Base-by-base conservation (phyloP, 2,329 filamentous ascomycete genomes). In the Epichloe aotearoae region DNA sequence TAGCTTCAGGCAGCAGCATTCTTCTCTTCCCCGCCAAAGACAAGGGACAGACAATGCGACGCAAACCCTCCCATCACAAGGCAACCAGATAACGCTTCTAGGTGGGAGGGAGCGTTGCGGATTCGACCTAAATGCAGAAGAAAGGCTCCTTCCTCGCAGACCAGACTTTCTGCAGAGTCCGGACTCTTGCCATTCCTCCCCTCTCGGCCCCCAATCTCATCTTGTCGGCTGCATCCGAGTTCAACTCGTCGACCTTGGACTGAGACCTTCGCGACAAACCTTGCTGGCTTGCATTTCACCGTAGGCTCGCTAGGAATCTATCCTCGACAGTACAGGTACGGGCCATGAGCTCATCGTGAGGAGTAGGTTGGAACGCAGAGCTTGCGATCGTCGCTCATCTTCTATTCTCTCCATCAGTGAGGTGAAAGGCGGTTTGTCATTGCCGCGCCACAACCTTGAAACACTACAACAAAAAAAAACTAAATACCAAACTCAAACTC, bases 1-100 rank as follows among this genome's bases (percentile, higher is more conserved):
- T n/a, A n/a, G 5, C 23, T 50, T 47, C 49, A 56, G 54, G 54
- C 54, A 56, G 53, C 54, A 56, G 53, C 53, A 54, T 56, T 56
- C 49, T 43, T 2, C 11, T 17, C 36, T 47, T 47, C 49, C 44
- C 49, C 49, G 36, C 42, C 14, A 17, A n/a, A 39, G 30, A 48
- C 38, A 41, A 33, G 48, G 20, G 17, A 30, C 26, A 39, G 30
- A 41, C 26, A 30, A 30, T 30, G 26, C 47, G 37, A 11, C 19
- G 23, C 23, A 2, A 26, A 2, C 44, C 43, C 45, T 47, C 26
- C 38, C 47, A 49, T 46, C 45, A 40, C 47, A 53, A 53, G 51
- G 51, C 51, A 53, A 39, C 47, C 51, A 50, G 44, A 50, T 53
- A 52, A 49, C 30, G 33, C 14, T 4, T 19, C 4, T 26, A 42